phyloP scores from a whole-genome alignment of 2,329 filamentous ascomycete genomes.

The Verticillium longisporum region DNA sequence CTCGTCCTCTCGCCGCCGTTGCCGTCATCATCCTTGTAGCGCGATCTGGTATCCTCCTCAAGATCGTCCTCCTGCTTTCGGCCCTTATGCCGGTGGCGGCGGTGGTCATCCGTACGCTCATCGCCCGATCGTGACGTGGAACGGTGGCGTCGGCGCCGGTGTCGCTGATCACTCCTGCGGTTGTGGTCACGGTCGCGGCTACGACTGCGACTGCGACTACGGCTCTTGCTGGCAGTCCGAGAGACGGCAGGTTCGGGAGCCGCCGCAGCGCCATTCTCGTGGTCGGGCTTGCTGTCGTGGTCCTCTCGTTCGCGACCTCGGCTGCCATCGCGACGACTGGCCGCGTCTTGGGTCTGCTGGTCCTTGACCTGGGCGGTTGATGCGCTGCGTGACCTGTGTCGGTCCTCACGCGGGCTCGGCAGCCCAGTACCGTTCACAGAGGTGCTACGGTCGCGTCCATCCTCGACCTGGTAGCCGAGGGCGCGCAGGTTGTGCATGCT shows the following conservation, averaged over 20 bases:
- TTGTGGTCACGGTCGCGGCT: conserved; percentile 14
- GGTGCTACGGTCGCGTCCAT: conserved; percentile 19
- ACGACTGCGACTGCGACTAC: conserved; percentile 35
- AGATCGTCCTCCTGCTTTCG: conserved; percentile 33
- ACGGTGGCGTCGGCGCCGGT: conserved; percentile 45
- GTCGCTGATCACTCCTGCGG: conserved; percentile 23
- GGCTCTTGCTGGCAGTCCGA: conserved; percentile 27
- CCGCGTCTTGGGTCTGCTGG: conserved; percentile 17
- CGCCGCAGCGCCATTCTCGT: conserved; percentile 11
- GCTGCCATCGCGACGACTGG: conserved; percentile 24
- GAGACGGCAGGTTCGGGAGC: conserved; percentile 23
- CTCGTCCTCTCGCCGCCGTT: conserved; percentile 51
- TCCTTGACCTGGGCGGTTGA: conserved; percentile 32
- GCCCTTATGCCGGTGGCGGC: conserved; percentile 43
- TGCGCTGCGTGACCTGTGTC: conserved; percentile 38
- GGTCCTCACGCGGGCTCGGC: conserved; percentile 24
- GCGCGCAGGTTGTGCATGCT: conserved; percentile 61
- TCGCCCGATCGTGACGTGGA: conserved; percentile 44
- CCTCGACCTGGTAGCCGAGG: conserved; percentile 39
- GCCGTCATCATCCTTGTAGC: conserved; percentile 24
- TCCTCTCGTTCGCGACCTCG: conserved; percentile 23
- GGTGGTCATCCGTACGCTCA: conserved; percentile 38
- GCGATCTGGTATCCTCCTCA: conserved; percentile 34
- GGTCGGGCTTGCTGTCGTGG: conserved; percentile 15
- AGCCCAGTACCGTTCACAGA: conserved; percentile 19